Evolutionary conservation across 2,329 filamentous ascomycete genomes (phyloP).

Genomic region (Botrytis fragariae): DNA sequence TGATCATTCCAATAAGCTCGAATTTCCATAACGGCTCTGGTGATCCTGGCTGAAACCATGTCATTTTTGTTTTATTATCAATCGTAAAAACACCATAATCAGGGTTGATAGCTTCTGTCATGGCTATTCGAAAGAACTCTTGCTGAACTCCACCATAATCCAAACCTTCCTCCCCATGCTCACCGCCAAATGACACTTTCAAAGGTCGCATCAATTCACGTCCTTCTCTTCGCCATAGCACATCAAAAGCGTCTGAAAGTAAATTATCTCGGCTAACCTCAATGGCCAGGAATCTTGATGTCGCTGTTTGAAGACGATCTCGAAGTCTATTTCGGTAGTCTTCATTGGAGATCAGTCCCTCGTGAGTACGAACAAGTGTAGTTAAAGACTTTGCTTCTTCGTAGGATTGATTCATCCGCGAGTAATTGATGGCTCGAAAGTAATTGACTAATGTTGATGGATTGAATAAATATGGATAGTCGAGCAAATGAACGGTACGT

Average conservation of each 20-base stretch:
- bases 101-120: slow-evolving; percentile 75
- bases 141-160: slow-evolving; percentile 96
- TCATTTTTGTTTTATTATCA: slow-evolving; percentile 72
- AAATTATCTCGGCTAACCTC: slow-evolving; percentile 66
- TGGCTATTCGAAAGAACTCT: slow-evolving; percentile 86
- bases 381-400: slow-evolving; percentile 63
- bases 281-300: slow-evolving; percentile 69
- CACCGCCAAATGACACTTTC: slow-evolving; percentile 82
- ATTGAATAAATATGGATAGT: slow-evolving; percentile 78
- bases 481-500: slow-evolving; percentile 70
- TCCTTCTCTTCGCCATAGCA: slow-evolving; percentile 83
- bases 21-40: slow-evolving; percentile 85
- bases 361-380: slow-evolving; percentile 53
- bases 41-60: slow-evolving; percentile 84
- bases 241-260: slow-evolving; percentile 74
- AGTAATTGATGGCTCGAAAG: slow-evolving; percentile 85
- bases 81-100: slow-evolving; percentile 77
- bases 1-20: slow-evolving; percentile 81
- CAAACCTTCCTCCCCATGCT: slow-evolving; percentile 80
- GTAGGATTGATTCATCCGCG: slow-evolving; percentile 77
- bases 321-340: slow-evolving; percentile 61
- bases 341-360: slow-evolving; percentile 53
- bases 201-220: slow-evolving; percentile 80
- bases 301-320: slow-evolving; percentile 62
- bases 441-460: slow-evolving; percentile 71